A percentile compares a stretch with the other conserved stretches of the same genome.
phyloP scores from a whole-genome alignment of 345 rosid species.

The Populus deltoides region DNA sequence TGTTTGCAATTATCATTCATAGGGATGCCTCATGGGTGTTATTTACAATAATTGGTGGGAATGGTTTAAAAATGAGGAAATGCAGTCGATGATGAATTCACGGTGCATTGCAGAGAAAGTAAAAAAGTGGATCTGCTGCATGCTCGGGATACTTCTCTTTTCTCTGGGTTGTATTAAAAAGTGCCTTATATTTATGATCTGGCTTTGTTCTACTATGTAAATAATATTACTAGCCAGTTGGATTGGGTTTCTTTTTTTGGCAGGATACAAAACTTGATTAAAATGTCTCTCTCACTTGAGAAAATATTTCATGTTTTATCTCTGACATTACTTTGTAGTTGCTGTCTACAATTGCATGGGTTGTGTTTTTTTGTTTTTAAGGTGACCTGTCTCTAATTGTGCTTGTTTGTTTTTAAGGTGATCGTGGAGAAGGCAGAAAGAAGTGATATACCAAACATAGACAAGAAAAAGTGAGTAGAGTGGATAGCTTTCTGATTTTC shows the following conservation, averaged over 20 bases:
- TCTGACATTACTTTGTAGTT: background rate
- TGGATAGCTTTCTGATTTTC: background rate
- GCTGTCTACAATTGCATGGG: background rate
- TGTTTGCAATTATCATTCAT: background rate
- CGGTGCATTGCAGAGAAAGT: background rate
- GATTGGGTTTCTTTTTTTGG: background rate
- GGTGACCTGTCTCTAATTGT: constrained; percentile 8
- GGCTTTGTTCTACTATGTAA: background rate
- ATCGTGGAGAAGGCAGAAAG: constrained; percentile 95
- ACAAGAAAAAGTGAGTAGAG: constrained; percentile 78
- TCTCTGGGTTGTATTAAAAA: background rate
- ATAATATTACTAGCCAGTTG: background rate
- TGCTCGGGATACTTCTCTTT: background rate
- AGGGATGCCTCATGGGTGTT: background rate
- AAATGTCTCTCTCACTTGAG: background rate
- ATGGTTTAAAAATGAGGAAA: background rate
- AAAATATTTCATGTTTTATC: background rate
- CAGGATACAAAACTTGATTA: background rate
- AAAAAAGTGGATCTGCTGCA: background rate
- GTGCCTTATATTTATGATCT: background rate
- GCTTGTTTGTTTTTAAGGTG: constrained; percentile 45
- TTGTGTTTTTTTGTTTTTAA: background rate
- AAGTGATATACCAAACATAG: constrained; percentile 91
- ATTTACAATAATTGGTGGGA: background rate
- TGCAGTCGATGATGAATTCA: background rate